phyloP scores from a whole-genome alignment of 345 rosid genomes.

The Euphorbia peplus region DNA sequence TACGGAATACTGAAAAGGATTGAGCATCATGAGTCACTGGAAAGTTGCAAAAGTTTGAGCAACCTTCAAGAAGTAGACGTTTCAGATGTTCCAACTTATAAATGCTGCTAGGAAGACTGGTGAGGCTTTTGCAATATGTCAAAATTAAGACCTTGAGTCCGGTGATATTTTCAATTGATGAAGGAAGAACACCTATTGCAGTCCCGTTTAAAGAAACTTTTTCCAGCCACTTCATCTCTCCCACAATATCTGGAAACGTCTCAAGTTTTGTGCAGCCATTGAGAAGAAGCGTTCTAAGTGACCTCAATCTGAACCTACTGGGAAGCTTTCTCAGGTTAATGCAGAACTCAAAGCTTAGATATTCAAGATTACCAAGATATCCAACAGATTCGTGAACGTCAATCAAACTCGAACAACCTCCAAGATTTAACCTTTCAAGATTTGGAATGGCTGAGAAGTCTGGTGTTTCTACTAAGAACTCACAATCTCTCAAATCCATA shows the following conservation, averaged over 20 bases:
- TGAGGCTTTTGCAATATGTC: conserved; percentile 17
- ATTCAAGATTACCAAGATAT: conserved; percentile 7
- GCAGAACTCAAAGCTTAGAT: conserved; percentile 27
- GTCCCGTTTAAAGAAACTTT: conserved; percentile 12
- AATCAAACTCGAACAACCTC: conserved; percentile 19
- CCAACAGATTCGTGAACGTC: conserved; percentile 19
- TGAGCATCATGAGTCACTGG: neutral
- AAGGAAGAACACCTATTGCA: conserved; percentile 23
- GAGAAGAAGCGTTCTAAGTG: conserved; percentile 18
- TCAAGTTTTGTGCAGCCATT: conserved; percentile 23
- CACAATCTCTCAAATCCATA: conserved; percentile 21
- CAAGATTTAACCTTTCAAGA: conserved; percentile 23
- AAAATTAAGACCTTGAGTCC: conserved; percentile 15
- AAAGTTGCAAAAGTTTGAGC: conserved; percentile 20
- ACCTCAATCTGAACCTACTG: conserved; percentile 6
- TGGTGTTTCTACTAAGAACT: conserved; percentile 15
- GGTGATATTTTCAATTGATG: conserved; percentile 18
- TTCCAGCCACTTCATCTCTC: conserved; percentile 8
- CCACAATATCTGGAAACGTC: conserved; percentile 24
- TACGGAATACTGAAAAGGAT: neutral
- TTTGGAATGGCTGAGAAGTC: conserved; percentile 13
- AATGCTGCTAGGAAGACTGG: conserved; percentile 24
- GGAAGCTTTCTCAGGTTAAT: conserved; percentile 24
- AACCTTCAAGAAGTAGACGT: conserved; percentile 19
- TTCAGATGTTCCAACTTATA: conserved; percentile 13